Percentiles rank a stretch among this genome's conserved stretches.
Evolutionary conservation across 345 rosid genomes (phyloP).

Genomic region (Kandelia obovata): DNA sequence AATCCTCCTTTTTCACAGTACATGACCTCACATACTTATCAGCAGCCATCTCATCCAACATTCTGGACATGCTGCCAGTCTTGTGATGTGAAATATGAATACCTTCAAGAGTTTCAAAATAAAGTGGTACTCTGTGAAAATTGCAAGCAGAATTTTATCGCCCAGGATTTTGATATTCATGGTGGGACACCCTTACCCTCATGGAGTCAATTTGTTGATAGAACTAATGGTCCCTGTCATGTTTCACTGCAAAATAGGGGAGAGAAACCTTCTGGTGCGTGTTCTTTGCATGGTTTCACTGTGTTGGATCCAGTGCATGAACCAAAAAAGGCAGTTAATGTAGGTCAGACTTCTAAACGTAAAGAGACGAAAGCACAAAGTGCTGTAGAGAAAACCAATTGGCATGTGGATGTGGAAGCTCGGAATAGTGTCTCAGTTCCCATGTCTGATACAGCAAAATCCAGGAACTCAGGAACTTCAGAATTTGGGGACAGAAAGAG

Average conservation of each 20-base stretch:
- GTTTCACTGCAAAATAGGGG: constrained; percentile 27
- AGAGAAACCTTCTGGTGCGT: constrained; percentile 27
- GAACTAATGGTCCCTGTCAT: constrained; percentile 24
- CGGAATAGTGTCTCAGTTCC: constrained; percentile 22
- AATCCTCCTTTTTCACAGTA: constrained; percentile 15
- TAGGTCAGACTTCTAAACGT: constrained; percentile 22
- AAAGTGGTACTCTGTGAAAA: constrained; percentile 46
- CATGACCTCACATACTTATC: constrained; percentile 21
- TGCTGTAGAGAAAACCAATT: constrained; percentile 24
- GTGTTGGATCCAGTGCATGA: constrained; percentile 19
- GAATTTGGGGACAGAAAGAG: constrained; percentile 35
- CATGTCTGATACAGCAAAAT: constrained; percentile 19
- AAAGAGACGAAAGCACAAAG: constrained; percentile 18
- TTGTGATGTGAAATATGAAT: constrained; percentile 49
- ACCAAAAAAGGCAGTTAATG: constrained; percentile 19
- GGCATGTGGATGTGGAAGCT: constrained; percentile 19
- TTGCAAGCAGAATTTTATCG: constrained; percentile 50
- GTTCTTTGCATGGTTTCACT: constrained; percentile 17
- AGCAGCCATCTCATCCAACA: constrained; percentile 30
- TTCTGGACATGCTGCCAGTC: constrained; percentile 67
- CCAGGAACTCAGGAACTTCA: constrained; percentile 19
- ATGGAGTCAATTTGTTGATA: constrained; percentile 21
- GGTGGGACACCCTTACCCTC: constrained; percentile 27
- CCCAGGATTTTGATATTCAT: constrained; percentile 37
- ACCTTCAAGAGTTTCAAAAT: constrained; percentile 31